Percentiles rank a stretch among this genome's conserved stretches.
phyloP scores from a whole-genome alignment of 192 early-diverging fungal genomes.

The Podila horticola region DNA sequence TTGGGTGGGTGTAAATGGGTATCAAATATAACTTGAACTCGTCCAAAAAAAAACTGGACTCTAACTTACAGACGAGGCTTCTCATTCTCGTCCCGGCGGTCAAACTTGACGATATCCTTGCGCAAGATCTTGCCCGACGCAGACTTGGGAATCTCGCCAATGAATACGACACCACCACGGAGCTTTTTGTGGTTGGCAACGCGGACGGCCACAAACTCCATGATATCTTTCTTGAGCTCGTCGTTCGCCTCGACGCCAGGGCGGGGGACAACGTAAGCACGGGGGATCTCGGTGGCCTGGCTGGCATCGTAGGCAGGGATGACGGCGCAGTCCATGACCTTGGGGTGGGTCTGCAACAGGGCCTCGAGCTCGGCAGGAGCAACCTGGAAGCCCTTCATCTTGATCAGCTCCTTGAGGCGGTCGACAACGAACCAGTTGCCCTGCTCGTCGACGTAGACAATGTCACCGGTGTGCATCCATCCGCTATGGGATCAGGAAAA shows the following conservation, averaged over 20 bases:
- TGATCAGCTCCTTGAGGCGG: conserved; percentile 84
- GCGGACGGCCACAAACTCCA: conserved; percentile 64
- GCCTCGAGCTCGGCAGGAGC: conserved; percentile 81
- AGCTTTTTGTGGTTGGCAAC: conserved; percentile 84
- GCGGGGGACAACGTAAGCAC: conserved; percentile 81
- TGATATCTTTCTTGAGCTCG: conserved; percentile 54
- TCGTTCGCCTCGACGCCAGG: conserved; percentile 50
- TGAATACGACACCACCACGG: conserved; percentile 80
- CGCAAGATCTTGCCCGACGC: conserved; percentile 87
- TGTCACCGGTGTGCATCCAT: conserved; percentile 68
- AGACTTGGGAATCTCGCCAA: conserved; percentile 80
- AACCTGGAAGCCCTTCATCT: conserved; percentile 82
- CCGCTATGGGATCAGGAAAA: conserved; percentile 19
- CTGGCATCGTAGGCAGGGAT: conserved; percentile 54
- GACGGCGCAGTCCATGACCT: conserved; percentile 59
- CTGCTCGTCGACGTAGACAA: conserved; percentile 63
- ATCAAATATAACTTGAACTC: too few species aligned
- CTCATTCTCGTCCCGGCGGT: conserved; percentile 27
- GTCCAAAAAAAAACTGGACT: too few species aligned
- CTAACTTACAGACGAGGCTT: not conserved
- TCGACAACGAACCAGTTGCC: conserved; percentile 76
- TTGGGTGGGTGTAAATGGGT: too few species aligned
- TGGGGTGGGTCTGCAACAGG: conserved; percentile 62
- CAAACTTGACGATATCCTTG: conserved; percentile 63
- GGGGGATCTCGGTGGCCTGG: conserved; percentile 77